Evolutionary conservation across 164 flowering plant genomes (phyloP).

Genomic region (Aristolochia californica): DNA sequence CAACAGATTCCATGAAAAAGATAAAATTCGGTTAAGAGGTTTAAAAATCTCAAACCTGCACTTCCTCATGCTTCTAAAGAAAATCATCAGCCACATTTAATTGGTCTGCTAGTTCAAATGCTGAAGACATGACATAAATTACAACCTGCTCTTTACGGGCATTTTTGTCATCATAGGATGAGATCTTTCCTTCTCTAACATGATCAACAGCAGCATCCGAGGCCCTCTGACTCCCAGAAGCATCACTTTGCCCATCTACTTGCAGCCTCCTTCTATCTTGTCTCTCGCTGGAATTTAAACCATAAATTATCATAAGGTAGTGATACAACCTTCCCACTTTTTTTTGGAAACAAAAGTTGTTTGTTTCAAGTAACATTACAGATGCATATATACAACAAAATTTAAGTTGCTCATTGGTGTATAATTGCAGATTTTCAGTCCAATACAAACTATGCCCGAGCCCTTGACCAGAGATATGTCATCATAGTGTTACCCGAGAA

Average conservation of each 20-base stretch:
- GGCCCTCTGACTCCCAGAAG: conserved; percentile 41
- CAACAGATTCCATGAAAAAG: conserved; percentile 11
- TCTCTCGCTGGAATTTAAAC: conserved; percentile 31
- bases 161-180: conserved; percentile 27
- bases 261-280: conserved; percentile 33
- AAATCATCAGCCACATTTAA: too few relatives aligned
- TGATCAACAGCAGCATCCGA: conserved; percentile 36
- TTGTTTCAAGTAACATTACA: too few relatives aligned
- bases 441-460: too few relatives aligned
- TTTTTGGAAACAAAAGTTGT: too few relatives aligned
- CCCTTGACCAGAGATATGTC: too few relatives aligned
- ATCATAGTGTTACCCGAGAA: too few relatives aligned
- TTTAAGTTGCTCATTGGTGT: too few relatives aligned
- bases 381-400: too few relatives aligned
- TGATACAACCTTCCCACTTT: neutral
- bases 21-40: neutral
- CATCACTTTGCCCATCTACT: conserved; percentile 49
- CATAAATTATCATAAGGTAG: neutral
- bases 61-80: too few relatives aligned
- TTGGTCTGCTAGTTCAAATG: neutral
- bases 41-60: too few relatives aligned
- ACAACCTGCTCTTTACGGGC: conserved; percentile 51
- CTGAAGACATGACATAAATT: neutral
- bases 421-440: too few relatives aligned
- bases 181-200: conserved; percentile 23